Evolutionary conservation across 495 filamentous ascomycete genomes (phyloP).

Genomic region (Podospora pseudoanserina): DNA sequence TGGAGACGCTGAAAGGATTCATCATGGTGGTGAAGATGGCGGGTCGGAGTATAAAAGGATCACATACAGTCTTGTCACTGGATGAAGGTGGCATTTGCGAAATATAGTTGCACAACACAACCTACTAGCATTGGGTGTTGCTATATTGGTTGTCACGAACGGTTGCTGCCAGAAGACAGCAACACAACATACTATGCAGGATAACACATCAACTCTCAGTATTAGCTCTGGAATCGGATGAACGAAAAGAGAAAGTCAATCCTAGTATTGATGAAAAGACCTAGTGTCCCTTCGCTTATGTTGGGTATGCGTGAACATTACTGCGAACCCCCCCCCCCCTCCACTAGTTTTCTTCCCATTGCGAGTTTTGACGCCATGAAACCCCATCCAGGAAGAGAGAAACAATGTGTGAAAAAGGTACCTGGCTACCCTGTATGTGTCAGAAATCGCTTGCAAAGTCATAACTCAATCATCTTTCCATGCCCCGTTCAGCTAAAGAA

Average conservation of each 20-base stretch:
- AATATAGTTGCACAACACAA: not conserved
- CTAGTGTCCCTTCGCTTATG: not conserved
- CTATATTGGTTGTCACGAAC: not conserved
- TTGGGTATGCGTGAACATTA: not conserved
- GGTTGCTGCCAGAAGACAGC: not conserved
- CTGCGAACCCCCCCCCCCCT: not conserved
- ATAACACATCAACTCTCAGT: not conserved
- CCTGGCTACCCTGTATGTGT: not conserved
- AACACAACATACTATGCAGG: not conserved
- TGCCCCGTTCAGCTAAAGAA: slow-evolving; percentile 57
- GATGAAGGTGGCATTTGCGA: not conserved
- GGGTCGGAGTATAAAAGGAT: not conserved
- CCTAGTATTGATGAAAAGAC: not conserved
- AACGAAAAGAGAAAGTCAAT: not conserved
- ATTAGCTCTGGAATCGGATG: not conserved
- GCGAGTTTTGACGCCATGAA: not conserved
- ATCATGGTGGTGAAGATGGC: not conserved
- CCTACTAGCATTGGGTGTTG: not conserved
- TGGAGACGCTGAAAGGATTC: not conserved
- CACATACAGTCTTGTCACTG: not conserved
- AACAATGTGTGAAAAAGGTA: not conserved
- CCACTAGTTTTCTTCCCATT: not conserved
- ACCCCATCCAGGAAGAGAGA: not conserved
- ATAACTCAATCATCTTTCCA: not conserved
- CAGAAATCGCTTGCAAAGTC: not conserved